Base-by-base conservation (phyloP, 2,329 filamentous ascomycete species). In the Phoma sp. region DNA sequence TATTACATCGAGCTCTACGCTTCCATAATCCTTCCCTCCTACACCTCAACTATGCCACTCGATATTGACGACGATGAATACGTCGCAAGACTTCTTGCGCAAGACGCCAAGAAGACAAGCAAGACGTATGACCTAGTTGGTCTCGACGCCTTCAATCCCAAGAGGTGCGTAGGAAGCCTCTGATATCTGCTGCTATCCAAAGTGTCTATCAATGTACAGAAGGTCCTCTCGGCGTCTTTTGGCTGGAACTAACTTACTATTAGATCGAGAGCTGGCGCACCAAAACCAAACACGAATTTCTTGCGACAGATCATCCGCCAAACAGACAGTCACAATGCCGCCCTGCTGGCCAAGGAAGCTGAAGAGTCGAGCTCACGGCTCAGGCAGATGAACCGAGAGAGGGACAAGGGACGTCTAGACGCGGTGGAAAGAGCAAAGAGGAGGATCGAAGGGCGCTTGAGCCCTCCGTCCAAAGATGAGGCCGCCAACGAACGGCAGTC, bases 271-370 rank as follows among this genome's bases (percentile, higher is more conserved):
- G 84, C 84, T 62, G 85, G 87, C 46, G 84, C 83, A 59, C 91
- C 91, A 1, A 97, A 93, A 72, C 93, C 93, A 3, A 98, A 99
- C 68, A 97, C 91, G 0, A 85, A 90, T 28, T 98, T 98, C 71
- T 78, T 99, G 34, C 87, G 87, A 53, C 89, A 95, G 67, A 90
- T 98, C 51, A 91, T 99, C 57, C 89, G 88, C 59, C 90, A 95
- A 62, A 96, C 92, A 7, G 90, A 96, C 65, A 89, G 77, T 47
- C 93, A 99, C 76, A 99, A 99, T 82, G 87, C 90, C 20, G 90
- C 91, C 1, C 80, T 98, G 25, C 84, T 92, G 15, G 91, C 90
- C 1, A 96, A 88, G 68, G 93, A 98, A 73, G 87, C 88, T 21
- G 86, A 89, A 40, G 93, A 98, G 61, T 87, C 92, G 0, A 83